Evolutionary conservation across 2,329 filamentous ascomycete species (phyloP), one percentile per base, ranked within the genome.

Genomic region (Exophiala spinifera): DNA sequence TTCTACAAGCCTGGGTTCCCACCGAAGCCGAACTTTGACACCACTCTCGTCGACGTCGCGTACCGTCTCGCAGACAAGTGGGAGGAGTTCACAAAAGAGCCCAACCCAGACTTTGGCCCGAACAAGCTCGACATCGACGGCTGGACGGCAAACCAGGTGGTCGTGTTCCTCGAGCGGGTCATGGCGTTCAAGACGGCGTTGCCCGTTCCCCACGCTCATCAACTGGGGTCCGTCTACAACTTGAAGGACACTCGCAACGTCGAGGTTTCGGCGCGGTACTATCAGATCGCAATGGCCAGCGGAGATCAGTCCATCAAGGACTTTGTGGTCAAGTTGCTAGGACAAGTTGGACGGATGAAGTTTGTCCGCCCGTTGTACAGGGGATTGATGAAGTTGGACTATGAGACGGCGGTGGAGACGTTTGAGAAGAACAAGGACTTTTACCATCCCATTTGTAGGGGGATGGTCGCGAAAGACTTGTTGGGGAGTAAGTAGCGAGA

Each of bases 321-420:
- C 56, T 85, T 86, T 1, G 83, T 89, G 0, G 84, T 87, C 1
- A 82, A 88, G 55, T 76, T 96, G 51, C 76, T 97, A 36, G 88
- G 89, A 28, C 79, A 80, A 49, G 91, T 96, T 20, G 94, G 94
- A 11, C 79, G 94, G 53, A 97, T 99, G 94, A 97, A 97, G 80
- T 97, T 92, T 71, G 92, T 97, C 55, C 79, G 92, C 45, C 90
- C 92, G 19, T 73, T 97, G 59, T 77, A 87, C 74, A 81, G 87
- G 57, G 80, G 83, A 46, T 74, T 99, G 62, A 86, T 87, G 66
- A 84, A 85, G 69, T 82, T 88, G 36, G 86, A 96, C 72, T 77
- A 83, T 44, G 75, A 84, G 21, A 72, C 95, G 65, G 92, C 94
- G 0, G 72, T 92, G 49, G 77, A 84, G 69, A 95, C 91, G 0